Percentiles rank a stretch among this genome's conserved stretches.
phyloP scores from a whole-genome alignment of 1,284 basidiomycete genomes.

The Bjerkandera adusta region DNA sequence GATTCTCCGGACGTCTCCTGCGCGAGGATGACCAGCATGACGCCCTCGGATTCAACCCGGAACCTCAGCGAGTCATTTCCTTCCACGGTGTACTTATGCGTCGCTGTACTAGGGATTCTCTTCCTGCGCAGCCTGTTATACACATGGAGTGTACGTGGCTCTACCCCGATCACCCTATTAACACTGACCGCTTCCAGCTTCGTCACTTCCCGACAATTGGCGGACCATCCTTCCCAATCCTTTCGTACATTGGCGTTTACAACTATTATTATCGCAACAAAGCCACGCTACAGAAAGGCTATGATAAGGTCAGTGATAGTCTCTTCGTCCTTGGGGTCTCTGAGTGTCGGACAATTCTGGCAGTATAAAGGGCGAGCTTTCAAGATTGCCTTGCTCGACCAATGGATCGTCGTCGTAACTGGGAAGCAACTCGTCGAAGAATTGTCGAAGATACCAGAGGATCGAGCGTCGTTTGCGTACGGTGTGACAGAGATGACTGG shows the following conservation, averaged over 20 bases:
- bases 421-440: conserved; percentile 33
- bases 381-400: conserved; percentile 30
- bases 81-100: no score
- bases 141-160: no score
- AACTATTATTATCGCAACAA: conserved; percentile 30
- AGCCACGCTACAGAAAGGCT: conserved; percentile 36
- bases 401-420: conserved; percentile 34
- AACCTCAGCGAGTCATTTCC: no score
- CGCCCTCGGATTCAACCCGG: no score
- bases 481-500: conserved; percentile 82
- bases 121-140: no score
- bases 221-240: conserved; percentile 28
- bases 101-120: no score
- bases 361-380: conserved; percentile 31
- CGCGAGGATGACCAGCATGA: no score
- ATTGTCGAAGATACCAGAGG: conserved; percentile 34
- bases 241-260: conserved; percentile 32
- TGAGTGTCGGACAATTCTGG: background rate
- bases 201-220: conserved; percentile 35
- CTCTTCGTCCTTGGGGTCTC: background rate
- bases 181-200: conserved; percentile 9
- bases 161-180: no score
- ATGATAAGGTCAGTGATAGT: conserved; percentile 29
- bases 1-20: no score
- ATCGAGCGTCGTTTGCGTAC: conserved; percentile 75